Percentiles rank a stretch among this genome's conserved stretches.
These are phyloP conservation scores for Falciphora oryzae DNA, from an alignment of 2,329 filamentous ascomycete genomes.

Conservation along the genomic window DNA sequence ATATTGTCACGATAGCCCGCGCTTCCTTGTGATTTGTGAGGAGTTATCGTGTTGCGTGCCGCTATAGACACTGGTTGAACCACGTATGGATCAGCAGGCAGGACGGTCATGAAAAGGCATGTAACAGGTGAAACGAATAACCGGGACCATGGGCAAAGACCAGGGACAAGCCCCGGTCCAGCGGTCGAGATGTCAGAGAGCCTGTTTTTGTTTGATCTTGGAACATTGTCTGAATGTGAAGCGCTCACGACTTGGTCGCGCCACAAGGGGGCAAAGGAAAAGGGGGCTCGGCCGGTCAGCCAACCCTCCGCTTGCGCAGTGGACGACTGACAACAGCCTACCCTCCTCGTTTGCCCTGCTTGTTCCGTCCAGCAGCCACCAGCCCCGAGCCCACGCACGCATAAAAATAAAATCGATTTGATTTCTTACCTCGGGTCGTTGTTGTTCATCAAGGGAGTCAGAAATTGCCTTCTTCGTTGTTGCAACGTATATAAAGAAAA, in stretches of 20 bases:
- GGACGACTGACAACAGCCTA: too few species aligned
- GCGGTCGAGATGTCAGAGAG: slow-evolving; percentile 6
- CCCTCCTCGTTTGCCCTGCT: background rate
- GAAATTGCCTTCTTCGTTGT: too few species aligned
- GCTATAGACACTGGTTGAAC: too few species aligned
- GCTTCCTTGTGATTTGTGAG: background rate
- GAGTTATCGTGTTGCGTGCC: too few species aligned
- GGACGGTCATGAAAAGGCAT: slow-evolving; percentile 2
- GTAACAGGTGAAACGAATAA: slow-evolving; percentile 7
- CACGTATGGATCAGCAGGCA: background rate
- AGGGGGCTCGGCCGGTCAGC: background rate
- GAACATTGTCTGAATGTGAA: background rate
- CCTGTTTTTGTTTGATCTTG: slow-evolving; percentile 2
- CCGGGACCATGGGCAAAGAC: background rate
- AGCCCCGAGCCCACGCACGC: too few species aligned
- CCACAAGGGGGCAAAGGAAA: background rate
- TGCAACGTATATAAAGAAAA: too few species aligned
- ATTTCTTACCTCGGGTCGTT: too few species aligned
- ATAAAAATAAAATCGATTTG: too few species aligned
- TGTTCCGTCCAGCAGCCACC: too few species aligned
- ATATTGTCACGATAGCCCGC: background rate
- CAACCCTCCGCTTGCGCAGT: background rate
- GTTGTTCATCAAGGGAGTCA: too few species aligned
- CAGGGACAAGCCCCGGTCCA: background rate
- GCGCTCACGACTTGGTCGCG: background rate